These are phyloP conservation scores for Pinguiococcus pyrenoidosus DNA, from an alignment of 108 stramenopile genomes.

Conservation along the genomic window DNA sequence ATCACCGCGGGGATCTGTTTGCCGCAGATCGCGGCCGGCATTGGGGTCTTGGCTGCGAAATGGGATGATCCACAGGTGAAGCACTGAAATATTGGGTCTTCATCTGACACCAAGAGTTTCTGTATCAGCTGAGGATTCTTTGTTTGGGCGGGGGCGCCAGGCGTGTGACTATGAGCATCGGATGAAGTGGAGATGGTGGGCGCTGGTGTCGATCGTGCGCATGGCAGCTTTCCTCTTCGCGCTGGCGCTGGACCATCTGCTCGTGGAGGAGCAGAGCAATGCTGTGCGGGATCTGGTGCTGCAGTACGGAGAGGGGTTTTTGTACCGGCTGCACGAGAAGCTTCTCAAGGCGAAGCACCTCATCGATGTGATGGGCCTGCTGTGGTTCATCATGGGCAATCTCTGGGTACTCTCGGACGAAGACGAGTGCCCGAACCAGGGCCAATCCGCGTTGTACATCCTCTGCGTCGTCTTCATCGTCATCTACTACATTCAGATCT, in stretches of 20 bases:
- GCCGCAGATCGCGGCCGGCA: no score
- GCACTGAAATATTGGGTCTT: no score
- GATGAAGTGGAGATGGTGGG: slow-evolving; percentile 28
- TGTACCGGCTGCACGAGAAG: neutral
- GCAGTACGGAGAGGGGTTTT: neutral
- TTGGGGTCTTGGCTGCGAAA: no score
- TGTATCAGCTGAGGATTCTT: no score
- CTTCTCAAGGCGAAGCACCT: neutral
- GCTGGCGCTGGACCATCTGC: no score
- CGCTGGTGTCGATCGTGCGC: slow-evolving; percentile 17
- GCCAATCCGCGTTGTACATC: slow-evolving; percentile 5
- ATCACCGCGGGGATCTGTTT: no score
- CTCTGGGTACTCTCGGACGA: slow-evolving; percentile 26
- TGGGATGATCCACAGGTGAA: no score
- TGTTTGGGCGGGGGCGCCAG: no score
- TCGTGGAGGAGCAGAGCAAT: no score
- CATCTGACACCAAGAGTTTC: no score
- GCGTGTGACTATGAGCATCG: slow-evolving; percentile 10
- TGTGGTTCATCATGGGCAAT: slow-evolving; percentile 42
- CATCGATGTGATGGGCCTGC: slow-evolving; percentile 29
- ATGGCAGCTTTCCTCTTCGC: slow-evolving; percentile 12
- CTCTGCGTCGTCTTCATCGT: slow-evolving; percentile 38
- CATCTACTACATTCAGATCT: slow-evolving; percentile 36
- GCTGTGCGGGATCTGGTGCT: neutral
- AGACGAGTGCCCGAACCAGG: slow-evolving; percentile 5